A percentile compares a stretch with the other conserved stretches of the same genome.
Conservation (phyloP, 129 eudicot species). For the Saposhnikovia divaricata region DNA sequence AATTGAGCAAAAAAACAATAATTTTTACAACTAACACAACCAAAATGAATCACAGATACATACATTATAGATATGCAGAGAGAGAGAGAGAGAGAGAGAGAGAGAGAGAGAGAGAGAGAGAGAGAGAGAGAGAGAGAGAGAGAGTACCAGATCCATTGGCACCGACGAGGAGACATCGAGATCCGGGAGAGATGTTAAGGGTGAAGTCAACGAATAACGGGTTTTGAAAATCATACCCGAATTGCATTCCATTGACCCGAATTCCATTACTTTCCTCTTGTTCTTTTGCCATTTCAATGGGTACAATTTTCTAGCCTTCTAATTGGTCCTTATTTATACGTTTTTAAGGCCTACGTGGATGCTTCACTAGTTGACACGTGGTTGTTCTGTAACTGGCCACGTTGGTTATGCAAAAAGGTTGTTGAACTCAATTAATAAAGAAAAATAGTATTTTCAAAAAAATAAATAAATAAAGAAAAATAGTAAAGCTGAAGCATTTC, state of each 20-base stretch:
- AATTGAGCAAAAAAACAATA: neutral
- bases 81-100: neutral
- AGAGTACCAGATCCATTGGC: constrained; percentile 90
- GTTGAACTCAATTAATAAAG: neutral
- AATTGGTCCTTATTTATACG: neutral
- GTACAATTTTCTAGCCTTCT: neutral
- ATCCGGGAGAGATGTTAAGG: constrained; percentile 60
- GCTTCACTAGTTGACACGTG: neutral
- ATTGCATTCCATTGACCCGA: constrained; percentile 80
- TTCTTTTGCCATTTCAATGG: neutral
- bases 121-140: neutral
- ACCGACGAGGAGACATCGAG: constrained; percentile 96
- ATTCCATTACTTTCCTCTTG: constrained; percentile 35
- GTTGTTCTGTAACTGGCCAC: neutral
- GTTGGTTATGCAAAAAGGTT: neutral
- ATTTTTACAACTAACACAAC: neutral
- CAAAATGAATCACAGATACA: neutral
- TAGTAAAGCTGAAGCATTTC: too few species aligned
- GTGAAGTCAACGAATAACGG: constrained; percentile 65
- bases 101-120: neutral
- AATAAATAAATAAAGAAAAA: neutral
- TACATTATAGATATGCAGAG: neutral
- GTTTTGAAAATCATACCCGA: constrained; percentile 55
- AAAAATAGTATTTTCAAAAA: too few species aligned
- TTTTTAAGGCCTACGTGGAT: neutral